Conservation (phyloP, 176 grass and related monocot species). For the Bolboschoenus planiculmis region DNA sequence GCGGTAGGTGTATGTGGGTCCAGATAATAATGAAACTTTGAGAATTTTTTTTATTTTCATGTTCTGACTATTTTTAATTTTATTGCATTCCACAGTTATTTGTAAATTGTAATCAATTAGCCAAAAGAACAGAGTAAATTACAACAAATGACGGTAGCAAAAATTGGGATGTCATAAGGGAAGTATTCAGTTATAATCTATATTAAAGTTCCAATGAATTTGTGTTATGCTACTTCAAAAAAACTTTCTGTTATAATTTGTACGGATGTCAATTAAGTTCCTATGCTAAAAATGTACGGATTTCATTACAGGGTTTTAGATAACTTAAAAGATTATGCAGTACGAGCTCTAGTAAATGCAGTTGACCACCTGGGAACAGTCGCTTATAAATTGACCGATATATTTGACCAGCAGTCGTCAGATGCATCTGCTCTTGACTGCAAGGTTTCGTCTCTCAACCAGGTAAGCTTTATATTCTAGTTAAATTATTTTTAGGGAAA, state of each 20-base stretch:
- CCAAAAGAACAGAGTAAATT: background rate
- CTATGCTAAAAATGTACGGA: background rate
- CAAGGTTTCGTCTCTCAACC: slow-evolving; percentile 69
- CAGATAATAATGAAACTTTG: slow-evolving; percentile 1
- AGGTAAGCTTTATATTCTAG: slow-evolving; percentile 41
- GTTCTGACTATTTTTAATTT: background rate
- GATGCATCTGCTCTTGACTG: slow-evolving; percentile 59
- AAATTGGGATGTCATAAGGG: background rate
- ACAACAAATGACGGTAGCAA: background rate
- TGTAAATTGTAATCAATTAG: background rate
- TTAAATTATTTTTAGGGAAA: background rate
- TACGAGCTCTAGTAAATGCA: slow-evolving; percentile 89
- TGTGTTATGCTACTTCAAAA: background rate
- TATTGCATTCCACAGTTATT: background rate
- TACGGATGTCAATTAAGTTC: no score
- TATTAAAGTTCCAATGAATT: background rate
- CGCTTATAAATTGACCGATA: slow-evolving; percentile 79
- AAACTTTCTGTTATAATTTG: background rate
- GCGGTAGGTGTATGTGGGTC: slow-evolving; percentile 1
- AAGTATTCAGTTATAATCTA: background rate
- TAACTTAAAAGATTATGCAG: slow-evolving; percentile 95
- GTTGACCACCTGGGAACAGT: slow-evolving; percentile 94
- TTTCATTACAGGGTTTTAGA: slow-evolving; percentile 68
- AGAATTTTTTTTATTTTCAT: background rate
- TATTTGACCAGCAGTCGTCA: slow-evolving; percentile 72